Percentiles rank a stretch among this genome's conserved stretches.
Conservation (phyloP, 2,329 filamentous ascomycete species). For the Arthrobotrys iridis region DNA sequence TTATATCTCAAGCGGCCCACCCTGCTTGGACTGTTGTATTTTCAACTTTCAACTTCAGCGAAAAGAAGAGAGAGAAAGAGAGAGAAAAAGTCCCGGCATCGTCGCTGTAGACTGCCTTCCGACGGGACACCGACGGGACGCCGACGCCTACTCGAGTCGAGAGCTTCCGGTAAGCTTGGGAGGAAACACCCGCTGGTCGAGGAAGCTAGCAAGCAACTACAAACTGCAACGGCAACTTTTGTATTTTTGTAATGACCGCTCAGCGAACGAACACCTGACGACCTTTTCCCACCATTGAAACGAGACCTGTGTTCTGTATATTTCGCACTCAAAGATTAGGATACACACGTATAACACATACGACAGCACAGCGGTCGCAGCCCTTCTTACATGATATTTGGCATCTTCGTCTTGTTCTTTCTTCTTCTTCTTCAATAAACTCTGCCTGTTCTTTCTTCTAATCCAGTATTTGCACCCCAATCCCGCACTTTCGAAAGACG, state of each 20-base stretch:
- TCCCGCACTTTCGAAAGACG: constrained; percentile 8
- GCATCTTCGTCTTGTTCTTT: not conserved
- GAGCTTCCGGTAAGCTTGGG: constrained; percentile 53
- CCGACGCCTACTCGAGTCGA: constrained; percentile 17
- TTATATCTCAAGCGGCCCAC: constrained; percentile 34
- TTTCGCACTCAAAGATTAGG: constrained; percentile 6
- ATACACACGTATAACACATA: constrained; percentile 12
- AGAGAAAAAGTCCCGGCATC: constrained; percentile 9
- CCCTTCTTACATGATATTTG: constrained; percentile 4
- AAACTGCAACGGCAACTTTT: too few species aligned
- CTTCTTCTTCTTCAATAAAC: not conserved
- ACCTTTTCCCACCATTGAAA: not conserved
- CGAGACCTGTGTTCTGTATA: constrained; percentile 20
- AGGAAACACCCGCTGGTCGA: constrained; percentile 47
- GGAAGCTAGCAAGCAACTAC: constrained; percentile 12
- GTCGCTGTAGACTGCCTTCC: constrained; percentile 27
- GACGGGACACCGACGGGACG: constrained; percentile 14
- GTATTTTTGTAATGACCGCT: constrained; percentile 13
- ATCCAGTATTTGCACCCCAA: constrained; percentile 25
- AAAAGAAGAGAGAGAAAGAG: too few species aligned
- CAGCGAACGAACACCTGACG: constrained; percentile 23
- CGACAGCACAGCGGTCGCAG: constrained; percentile 5
- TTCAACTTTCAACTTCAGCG: constrained; percentile 19
- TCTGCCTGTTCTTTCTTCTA: not conserved
- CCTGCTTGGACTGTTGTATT: not conserved